Evolutionary conservation across 345 rosid species (phyloP), one percentile per base, ranked within the genome.

Genomic region (Dimocarpus longan): DNA sequence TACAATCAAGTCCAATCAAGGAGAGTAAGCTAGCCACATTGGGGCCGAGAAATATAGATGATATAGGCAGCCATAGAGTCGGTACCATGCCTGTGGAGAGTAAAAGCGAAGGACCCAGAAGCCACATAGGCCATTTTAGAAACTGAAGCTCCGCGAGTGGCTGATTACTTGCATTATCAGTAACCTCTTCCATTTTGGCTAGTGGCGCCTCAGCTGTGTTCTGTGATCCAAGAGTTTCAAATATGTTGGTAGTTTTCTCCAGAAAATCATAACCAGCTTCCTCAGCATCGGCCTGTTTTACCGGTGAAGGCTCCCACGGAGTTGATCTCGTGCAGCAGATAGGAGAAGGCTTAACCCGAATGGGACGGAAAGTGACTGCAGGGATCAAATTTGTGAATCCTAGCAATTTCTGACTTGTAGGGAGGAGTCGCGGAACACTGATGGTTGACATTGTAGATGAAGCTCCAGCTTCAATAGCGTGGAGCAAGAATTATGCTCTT

Each of bases 71-170:
- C 99, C 98, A 95, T 70, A 95, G 28, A 21, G 96, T 93, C 0
- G 99, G 98, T 15, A 89, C 92, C 95, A 93, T 92, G 77, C 99
- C 98, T 0, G 93, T 93, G 54, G 87, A 52, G 18, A 95, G 97
- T 57, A 95, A 95, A 84, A 95, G 85, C 65, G 87, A 83, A 66
- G 99, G 99, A 32, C 98, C 99, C 44, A 95, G 79, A 67, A 93
- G 82, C 99, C 99, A 93, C 85, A 92, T 67, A 22, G 98, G 95
- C 99, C 95, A 92, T 78, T 92, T 91, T 28, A 93, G 89, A 76
- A 92, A 82, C 86, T 91, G 91, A 85, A 80, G 37, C 70, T 84
- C 84, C 22, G 68, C 52, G 2, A 56, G 62, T 65, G 76, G 77
- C 64, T 70, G 83, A 22, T 78, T 74, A 66, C 44, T 80, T 3